Percentiles rank a stretch among this genome's conserved stretches.
phyloP scores from a whole-genome alignment of 2,329 filamentous ascomycete species.

The Epichloe uncinata region DNA sequence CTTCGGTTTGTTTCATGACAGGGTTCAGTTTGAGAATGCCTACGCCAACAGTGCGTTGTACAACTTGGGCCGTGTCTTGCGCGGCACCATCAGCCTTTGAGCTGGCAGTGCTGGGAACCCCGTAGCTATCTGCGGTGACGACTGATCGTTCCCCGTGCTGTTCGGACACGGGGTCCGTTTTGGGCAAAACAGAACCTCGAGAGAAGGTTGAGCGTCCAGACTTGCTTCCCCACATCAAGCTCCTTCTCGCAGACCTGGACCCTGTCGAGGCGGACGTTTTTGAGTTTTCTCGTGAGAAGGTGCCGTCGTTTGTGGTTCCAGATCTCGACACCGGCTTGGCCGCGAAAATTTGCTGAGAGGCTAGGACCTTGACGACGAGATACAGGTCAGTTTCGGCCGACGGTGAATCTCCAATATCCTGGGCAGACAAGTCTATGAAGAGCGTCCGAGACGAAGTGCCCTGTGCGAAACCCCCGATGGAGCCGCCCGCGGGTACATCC shows the following conservation, averaged over 20 bases:
- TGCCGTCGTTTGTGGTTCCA: constrained; percentile 29
- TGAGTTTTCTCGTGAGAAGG: constrained; percentile 28
- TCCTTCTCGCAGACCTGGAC: constrained; percentile 43
- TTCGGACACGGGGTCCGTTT: constrained; percentile 46
- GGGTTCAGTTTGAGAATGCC: constrained; percentile 66
- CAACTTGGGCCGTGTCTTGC: constrained; percentile 16
- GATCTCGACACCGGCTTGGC: constrained; percentile 38
- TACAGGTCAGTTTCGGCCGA: constrained; percentile 62
- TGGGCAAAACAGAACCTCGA: constrained; percentile 31
- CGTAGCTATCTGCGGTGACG: constrained; percentile 31
- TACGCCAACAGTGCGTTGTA: constrained; percentile 54
- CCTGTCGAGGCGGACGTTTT: constrained; percentile 36
- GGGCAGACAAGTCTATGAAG: constrained; percentile 71
- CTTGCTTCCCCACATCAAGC: constrained; percentile 58
- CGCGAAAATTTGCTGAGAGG: constrained; percentile 35
- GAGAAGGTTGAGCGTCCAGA: constrained; percentile 40
- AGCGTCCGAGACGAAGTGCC: constrained; percentile 66
- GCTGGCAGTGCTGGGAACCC: constrained; percentile 42
- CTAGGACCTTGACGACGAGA: constrained; percentile 68
- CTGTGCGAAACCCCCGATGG: constrained; percentile 50
- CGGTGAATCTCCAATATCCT: constrained; percentile 52
- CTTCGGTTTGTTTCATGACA: constrained; percentile 57
- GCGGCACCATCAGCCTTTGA: constrained; percentile 24
- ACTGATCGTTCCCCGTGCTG: constrained; percentile 26
- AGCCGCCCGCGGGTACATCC: constrained; percentile 61